A percentile compares a stretch with the other conserved stretches of the same genome.
Conservation (phyloP, 2,329 filamentous ascomycete genomes). For the Alternaria burnsii region DNA sequence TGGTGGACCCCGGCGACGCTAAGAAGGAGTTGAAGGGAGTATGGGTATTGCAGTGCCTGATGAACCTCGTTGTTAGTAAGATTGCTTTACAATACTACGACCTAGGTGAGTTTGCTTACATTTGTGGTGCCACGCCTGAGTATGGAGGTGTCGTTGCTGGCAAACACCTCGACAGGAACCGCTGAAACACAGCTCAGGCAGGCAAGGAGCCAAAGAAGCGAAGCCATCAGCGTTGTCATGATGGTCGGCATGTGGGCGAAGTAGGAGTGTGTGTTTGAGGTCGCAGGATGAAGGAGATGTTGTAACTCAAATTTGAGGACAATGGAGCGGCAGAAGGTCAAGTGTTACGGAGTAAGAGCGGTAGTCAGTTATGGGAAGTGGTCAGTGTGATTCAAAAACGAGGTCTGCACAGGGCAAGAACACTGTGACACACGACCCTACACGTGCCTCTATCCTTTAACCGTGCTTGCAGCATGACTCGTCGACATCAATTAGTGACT, state of each 20-base stretch:
- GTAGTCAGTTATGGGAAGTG: neutral
- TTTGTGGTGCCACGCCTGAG: neutral
- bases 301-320: too few species aligned
- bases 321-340: neutral
- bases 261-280: neutral
- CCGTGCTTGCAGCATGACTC: neutral
- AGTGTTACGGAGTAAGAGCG: neutral
- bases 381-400: neutral
- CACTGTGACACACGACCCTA: neutral
- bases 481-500: neutral
- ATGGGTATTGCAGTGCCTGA: neutral
- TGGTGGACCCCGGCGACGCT: neutral
- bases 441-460: neutral
- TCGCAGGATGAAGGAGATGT: neutral
- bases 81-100: neutral
- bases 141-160: neutral
- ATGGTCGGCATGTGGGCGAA: neutral
- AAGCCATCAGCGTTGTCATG: neutral
- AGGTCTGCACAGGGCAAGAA: neutral
- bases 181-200: neutral
- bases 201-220: neutral
- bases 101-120: neutral
- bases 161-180: neutral
- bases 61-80: neutral
- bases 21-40: neutral